These are phyloP conservation scores for Agaricus subrufescens DNA, from an alignment of 768 basidiomycete species.

Conservation along the genomic window DNA sequence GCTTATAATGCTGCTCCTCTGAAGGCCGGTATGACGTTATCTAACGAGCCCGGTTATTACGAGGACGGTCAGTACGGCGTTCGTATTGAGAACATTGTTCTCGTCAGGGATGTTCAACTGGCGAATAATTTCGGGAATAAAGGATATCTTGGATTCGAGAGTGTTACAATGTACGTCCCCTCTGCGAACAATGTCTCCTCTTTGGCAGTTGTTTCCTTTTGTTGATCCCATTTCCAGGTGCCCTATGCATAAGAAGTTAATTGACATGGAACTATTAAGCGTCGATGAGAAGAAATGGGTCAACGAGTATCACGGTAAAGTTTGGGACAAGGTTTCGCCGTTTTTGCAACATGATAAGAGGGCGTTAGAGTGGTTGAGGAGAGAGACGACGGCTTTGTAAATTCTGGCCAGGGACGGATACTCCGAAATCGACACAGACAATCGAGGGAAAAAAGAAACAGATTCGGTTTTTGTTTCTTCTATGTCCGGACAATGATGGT, in stretches of 20 bases:
- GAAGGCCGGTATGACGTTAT: constrained; percentile 85
- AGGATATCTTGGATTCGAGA: constrained; percentile 82
- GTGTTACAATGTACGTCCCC: constrained; percentile 72
- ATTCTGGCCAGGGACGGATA: not conserved
- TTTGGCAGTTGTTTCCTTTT: too few species aligned
- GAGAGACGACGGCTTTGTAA: constrained; percentile 47
- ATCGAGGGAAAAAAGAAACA: too few species aligned
- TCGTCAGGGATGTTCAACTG: constrained; percentile 69
- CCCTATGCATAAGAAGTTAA: constrained; percentile 83
- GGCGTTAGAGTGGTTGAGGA: constrained; percentile 59
- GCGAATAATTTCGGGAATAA: constrained; percentile 78
- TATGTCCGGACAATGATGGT: too few species aligned
- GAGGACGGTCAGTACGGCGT: constrained; percentile 89
- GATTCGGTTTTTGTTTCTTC: too few species aligned
- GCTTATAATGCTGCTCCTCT: constrained; percentile 68
- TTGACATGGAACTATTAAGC: constrained; percentile 60
- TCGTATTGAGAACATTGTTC: constrained; percentile 85
- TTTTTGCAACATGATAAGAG: constrained; percentile 57
- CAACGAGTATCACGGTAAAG: constrained; percentile 77
- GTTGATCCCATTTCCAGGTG: constrained; percentile 39
- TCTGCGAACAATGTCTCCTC: not conserved
- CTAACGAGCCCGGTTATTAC: constrained; percentile 94
- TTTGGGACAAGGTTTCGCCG: constrained; percentile 68
- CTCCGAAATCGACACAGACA: not conserved
- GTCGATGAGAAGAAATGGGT: constrained; percentile 74